Percentiles rank a stretch among this genome's conserved stretches.
These are phyloP conservation scores for Dictyostelium citrinum DNA, from an alignment of 78 protist species.

Conservation along the genomic window DNA sequence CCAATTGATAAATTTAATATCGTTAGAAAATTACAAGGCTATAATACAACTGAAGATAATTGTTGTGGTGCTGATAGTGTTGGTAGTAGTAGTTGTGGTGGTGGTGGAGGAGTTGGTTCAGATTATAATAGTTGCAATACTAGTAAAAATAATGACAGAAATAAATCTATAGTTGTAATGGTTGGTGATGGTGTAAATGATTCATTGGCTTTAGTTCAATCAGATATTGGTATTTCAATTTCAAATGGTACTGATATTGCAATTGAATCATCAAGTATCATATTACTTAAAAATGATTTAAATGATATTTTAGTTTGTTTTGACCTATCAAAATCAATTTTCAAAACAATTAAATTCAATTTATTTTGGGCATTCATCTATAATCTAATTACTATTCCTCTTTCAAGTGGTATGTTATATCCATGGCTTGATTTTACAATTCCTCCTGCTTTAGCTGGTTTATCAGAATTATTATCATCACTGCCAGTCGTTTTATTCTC, in stretches of 20 bases:
- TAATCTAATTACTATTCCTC: constrained; percentile 89
- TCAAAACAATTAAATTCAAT: constrained; percentile 85
- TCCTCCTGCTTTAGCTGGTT: constrained; percentile 90
- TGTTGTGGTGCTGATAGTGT: neutral
- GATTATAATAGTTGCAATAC: neutral
- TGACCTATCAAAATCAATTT: constrained; percentile 70
- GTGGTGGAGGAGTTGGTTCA: no score
- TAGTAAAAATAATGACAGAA: neutral
- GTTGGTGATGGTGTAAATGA: constrained; percentile 98
- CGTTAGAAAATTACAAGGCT: constrained; percentile 17
- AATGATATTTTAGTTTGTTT: constrained; percentile 80
- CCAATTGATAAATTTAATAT: constrained; percentile 14
- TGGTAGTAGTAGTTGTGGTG: neutral
- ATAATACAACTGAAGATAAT: neutral
- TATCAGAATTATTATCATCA: constrained; percentile 83
- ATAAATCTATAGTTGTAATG: constrained; percentile 86
- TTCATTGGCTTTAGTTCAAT: constrained; percentile 82
- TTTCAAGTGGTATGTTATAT: constrained; percentile 92
- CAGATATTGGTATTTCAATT: constrained; percentile 93
- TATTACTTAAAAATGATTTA: constrained; percentile 75
- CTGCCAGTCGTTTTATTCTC: constrained; percentile 82
- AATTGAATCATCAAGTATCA: constrained; percentile 89
- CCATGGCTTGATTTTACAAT: constrained; percentile 49
- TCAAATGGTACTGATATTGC: constrained; percentile 89
- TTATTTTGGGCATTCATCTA: constrained; percentile 92